phyloP scores from a whole-genome alignment of 108 stramenopile genomes.

The Fragilaria radians region DNA sequence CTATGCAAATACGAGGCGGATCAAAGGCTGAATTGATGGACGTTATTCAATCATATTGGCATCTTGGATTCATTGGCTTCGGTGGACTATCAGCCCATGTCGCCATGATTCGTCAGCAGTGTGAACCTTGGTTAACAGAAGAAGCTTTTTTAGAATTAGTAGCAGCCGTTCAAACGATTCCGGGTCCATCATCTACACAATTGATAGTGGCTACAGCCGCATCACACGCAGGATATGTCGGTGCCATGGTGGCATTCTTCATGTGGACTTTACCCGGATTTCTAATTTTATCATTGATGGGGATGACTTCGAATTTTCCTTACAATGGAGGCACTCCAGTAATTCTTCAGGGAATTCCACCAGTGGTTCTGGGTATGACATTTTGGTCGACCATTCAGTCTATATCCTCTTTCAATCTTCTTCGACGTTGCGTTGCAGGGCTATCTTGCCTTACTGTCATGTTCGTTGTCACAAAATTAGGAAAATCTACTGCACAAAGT shows the following conservation, averaged over 20 bases:
- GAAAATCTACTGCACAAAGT: no score
- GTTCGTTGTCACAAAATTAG: no score
- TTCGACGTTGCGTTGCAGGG: no score
- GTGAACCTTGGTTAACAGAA: no score
- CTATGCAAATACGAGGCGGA: background rate
- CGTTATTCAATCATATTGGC: background rate
- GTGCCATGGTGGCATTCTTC: slow-evolving; percentile 26
- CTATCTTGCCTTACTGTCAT: no score
- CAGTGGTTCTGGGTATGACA: no score
- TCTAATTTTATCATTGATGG: background rate
- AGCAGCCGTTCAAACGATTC: slow-evolving; percentile 37
- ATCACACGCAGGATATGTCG: slow-evolving; percentile 26
- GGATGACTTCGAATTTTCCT: slow-evolving; percentile 35
- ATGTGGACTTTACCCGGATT: background rate
- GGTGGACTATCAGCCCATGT: background rate
- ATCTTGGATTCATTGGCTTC: background rate
- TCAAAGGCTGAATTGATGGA: background rate
- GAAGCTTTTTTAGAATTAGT: background rate
- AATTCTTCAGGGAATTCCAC: no score
- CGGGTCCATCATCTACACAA: slow-evolving; percentile 39
- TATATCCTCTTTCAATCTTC: no score
- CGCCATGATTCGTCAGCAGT: background rate
- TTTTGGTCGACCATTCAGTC: no score
- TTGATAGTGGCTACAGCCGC: slow-evolving; percentile 34
- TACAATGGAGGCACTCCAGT: no score